phyloP scores from a whole-genome alignment of 176 grass and related monocot genomes.

The Alopecurus myosuroides region DNA sequence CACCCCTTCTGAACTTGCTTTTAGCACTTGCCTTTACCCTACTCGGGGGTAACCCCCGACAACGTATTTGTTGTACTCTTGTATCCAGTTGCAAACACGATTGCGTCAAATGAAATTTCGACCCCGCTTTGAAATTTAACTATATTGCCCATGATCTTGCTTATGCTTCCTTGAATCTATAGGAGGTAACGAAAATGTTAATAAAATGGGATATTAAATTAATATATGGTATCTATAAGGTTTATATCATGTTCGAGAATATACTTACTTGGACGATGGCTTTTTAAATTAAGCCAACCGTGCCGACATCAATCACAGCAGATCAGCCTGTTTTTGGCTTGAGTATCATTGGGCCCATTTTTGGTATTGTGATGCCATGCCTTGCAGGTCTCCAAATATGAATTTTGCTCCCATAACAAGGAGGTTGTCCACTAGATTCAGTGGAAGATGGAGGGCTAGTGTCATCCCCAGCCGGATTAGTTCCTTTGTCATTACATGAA shows the following conservation, averaged over 20 bases:
- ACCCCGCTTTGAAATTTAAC: constrained; percentile 12
- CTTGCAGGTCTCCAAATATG: constrained; percentile 40
- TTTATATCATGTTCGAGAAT: background rate
- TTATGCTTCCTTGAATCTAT: background rate
- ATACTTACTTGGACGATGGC: constrained; percentile 29
- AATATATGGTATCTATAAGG: background rate
- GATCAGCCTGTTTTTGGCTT: constrained; percentile 28
- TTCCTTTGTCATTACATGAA: constrained; percentile 47
- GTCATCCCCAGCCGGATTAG: constrained; percentile 42
- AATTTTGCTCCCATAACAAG: constrained; percentile 9
- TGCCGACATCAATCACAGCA: constrained; percentile 33
- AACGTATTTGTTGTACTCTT: constrained; percentile 22
- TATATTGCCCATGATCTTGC: background rate
- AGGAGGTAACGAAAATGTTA: background rate
- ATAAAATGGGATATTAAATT: background rate
- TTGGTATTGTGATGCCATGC: constrained; percentile 38
- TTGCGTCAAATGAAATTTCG: background rate
- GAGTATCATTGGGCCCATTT: constrained; percentile 8
- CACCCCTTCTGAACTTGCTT: too few species aligned
- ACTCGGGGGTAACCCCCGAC: too few species aligned
- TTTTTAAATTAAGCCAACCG: constrained; percentile 17
- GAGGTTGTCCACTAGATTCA: constrained; percentile 10
- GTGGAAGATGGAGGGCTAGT: constrained; percentile 6
- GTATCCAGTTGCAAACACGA: constrained; percentile 53
- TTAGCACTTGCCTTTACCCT: constrained; percentile 33